phyloP scores from a whole-genome alignment of 2,329 filamentous ascomycete species.

The Bipolaris sorokiniana region DNA sequence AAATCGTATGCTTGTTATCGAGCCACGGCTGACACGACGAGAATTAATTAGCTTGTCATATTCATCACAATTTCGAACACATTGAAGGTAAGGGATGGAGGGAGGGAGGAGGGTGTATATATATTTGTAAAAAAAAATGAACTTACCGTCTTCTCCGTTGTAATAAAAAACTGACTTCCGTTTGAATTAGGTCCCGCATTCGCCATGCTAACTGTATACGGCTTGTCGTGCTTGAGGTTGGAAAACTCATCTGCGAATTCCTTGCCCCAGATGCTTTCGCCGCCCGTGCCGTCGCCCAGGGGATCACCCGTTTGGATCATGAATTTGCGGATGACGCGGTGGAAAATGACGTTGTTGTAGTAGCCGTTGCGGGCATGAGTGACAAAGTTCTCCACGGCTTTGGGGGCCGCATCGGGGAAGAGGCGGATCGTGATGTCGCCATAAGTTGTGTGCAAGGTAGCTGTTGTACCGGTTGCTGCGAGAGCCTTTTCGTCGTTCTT shows the following conservation, averaged over 20 bases:
- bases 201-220: slow-evolving; percentile 96
- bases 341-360: slow-evolving; percentile 98
- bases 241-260: slow-evolving; percentile 96
- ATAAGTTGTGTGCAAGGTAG: slow-evolving; percentile 87
- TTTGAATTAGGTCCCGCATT: slow-evolving; percentile 97
- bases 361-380: slow-evolving; percentile 88
- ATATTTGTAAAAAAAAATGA: no score
- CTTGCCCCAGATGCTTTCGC: slow-evolving; percentile 89
- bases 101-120: no score
- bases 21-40: slow-evolving; percentile 96
- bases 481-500: slow-evolving; percentile 62
- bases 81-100: no score
- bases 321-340: slow-evolving; percentile 95
- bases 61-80: background rate
- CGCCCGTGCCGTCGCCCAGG: slow-evolving; percentile 85
- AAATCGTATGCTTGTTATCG: slow-evolving; percentile 95
- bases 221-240: slow-evolving; percentile 88
- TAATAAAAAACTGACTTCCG: slow-evolving; percentile 97
- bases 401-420: slow-evolving; percentile 91
- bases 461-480: slow-evolving; percentile 76
- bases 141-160: slow-evolving; percentile 87
- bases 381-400: slow-evolving; percentile 96
- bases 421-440: slow-evolving; percentile 93
- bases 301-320: slow-evolving; percentile 95
- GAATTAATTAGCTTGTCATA: slow-evolving; percentile 32